These are phyloP conservation scores for Corrigiola litoralis DNA, from an alignment of 179 eudicot genomes.

Conservation along the genomic window DNA sequence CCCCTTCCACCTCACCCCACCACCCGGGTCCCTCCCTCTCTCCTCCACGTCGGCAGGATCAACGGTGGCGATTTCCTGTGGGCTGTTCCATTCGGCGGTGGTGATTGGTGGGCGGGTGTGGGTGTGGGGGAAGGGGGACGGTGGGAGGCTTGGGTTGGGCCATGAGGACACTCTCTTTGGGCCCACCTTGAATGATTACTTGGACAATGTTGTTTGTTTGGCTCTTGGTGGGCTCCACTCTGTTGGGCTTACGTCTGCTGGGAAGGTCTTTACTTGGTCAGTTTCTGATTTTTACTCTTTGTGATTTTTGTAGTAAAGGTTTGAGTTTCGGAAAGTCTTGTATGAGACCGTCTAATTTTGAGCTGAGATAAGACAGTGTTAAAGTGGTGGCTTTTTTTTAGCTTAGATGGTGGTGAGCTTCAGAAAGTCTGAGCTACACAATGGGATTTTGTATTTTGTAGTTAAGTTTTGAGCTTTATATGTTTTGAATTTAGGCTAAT, in stretches of 20 bases:
- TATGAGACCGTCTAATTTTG: no score
- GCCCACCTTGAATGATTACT: constrained; percentile 48
- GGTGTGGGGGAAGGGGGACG: constrained; percentile 99
- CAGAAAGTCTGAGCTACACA: no score
- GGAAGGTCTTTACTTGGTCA: constrained; percentile 78
- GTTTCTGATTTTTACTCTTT: constrained; percentile 14
- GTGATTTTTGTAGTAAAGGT: not conserved
- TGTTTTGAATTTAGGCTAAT: no score
- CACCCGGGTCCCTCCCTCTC: constrained; percentile 32
- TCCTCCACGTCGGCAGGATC: constrained; percentile 6
- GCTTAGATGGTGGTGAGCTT: no score
- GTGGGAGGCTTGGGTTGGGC: constrained; percentile 79
- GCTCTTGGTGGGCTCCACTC: constrained; percentile 97
- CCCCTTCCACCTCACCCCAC: constrained; percentile 18
- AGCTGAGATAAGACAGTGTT: no score
- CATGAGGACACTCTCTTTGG: constrained; percentile 53
- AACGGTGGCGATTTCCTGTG: constrained; percentile 64
- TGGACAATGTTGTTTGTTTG: constrained; percentile 37
- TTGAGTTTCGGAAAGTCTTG: not conserved
- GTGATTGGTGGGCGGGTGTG: constrained; percentile 61
- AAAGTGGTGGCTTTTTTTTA: no score
- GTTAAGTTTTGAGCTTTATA: no score
- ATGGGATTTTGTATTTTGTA: no score
- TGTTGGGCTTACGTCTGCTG: constrained; percentile 55
- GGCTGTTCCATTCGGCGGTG: constrained; percentile 75